These are phyloP conservation scores for Heterotrichella gracilis DNA, from an alignment of 352 stramenopile genomes.

Conservation along the genomic window DNA sequence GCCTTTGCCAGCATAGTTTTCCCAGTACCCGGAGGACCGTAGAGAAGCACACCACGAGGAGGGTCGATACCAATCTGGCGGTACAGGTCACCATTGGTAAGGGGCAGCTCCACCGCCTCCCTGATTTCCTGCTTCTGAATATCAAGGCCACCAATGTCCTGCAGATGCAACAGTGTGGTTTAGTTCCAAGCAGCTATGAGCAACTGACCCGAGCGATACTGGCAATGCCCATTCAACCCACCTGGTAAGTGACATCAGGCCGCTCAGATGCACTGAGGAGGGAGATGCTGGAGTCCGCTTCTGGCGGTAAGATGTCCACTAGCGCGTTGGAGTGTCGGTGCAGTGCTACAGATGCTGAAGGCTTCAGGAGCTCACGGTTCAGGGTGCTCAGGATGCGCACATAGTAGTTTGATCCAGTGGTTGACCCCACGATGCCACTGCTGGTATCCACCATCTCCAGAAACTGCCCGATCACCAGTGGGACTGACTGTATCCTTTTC, in stretches of 20 bases:
- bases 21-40: slow-evolving; percentile 31
- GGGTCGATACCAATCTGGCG: slow-evolving; percentile 98
- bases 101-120: slow-evolving; percentile 89
- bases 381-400: slow-evolving; percentile 89
- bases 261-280: slow-evolving; percentile 91
- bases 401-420: slow-evolving; percentile 91
- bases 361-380: slow-evolving; percentile 86
- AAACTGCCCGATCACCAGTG: slow-evolving; percentile 98
- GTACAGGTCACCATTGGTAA: slow-evolving; percentile 97
- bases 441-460: slow-evolving; percentile 99
- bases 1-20: slow-evolving; percentile 99
- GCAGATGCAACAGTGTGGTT: too few relatives aligned
- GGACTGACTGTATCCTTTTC: slow-evolving; percentile 94
- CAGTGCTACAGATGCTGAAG: slow-evolving; percentile 83
- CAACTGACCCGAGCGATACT: too few relatives aligned
- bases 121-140: slow-evolving; percentile 92
- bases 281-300: slow-evolving; percentile 95
- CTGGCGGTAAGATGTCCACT: slow-evolving; percentile 81
- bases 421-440: slow-evolving; percentile 75
- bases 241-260: slow-evolving; percentile 73
- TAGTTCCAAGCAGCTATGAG: neutral
- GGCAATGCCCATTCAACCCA: too few relatives aligned
- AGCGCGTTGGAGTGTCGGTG: slow-evolving; percentile 91
- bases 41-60: slow-evolving; percentile 45
- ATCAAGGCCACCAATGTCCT: slow-evolving; percentile 97